phyloP scores from a whole-genome alignment of 192 early-diverging fungal species.

The Lunasporangiospora selenospora region DNA sequence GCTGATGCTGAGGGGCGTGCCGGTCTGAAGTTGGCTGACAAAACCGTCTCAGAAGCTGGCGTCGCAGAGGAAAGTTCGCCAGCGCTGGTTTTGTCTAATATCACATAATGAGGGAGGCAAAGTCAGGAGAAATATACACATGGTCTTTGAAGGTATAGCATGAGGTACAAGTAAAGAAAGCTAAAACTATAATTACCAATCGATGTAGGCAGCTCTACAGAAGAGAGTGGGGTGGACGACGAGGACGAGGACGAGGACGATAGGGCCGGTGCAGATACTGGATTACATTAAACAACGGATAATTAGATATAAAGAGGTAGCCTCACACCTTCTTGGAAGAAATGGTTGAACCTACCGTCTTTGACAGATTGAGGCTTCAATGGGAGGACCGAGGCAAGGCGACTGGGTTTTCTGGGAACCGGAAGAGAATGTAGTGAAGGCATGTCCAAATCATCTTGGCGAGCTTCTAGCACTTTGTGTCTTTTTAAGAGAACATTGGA shows the following conservation, averaged over 20 bases:
- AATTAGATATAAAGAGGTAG: slow-evolving; percentile 19
- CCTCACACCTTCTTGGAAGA: slow-evolving; percentile 22
- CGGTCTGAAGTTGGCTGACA: slow-evolving; percentile 28
- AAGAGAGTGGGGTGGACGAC: slow-evolving; percentile 25
- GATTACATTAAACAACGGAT: slow-evolving; percentile 27
- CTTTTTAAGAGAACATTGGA: slow-evolving; percentile 13
- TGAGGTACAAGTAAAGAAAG: slow-evolving; percentile 21
- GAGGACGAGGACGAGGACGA: slow-evolving; percentile 16
- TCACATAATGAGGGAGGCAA: slow-evolving; percentile 29
- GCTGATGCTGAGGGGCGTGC: slow-evolving; percentile 17
- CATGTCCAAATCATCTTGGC: slow-evolving; percentile 23
- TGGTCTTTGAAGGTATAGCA: slow-evolving; percentile 20
- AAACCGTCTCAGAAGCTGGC: slow-evolving; percentile 24
- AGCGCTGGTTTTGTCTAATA: slow-evolving; percentile 32
- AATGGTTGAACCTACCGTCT: slow-evolving; percentile 22
- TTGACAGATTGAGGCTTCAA: slow-evolving; percentile 32
- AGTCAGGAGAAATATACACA: slow-evolving; percentile 27
- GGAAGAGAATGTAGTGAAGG: slow-evolving; percentile 20
- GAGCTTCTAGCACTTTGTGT: slow-evolving; percentile 14
- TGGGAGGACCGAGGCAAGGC: slow-evolving; percentile 21
- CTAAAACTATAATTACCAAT: slow-evolving; percentile 16
- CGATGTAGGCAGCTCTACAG: slow-evolving; percentile 14
- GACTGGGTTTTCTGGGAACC: slow-evolving; percentile 29
- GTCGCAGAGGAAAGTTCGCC: slow-evolving; percentile 31
- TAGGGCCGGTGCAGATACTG: slow-evolving; percentile 21